phyloP scores from a whole-genome alignment of 164 flowering plant species.

The Aristolochia fimbriata region DNA sequence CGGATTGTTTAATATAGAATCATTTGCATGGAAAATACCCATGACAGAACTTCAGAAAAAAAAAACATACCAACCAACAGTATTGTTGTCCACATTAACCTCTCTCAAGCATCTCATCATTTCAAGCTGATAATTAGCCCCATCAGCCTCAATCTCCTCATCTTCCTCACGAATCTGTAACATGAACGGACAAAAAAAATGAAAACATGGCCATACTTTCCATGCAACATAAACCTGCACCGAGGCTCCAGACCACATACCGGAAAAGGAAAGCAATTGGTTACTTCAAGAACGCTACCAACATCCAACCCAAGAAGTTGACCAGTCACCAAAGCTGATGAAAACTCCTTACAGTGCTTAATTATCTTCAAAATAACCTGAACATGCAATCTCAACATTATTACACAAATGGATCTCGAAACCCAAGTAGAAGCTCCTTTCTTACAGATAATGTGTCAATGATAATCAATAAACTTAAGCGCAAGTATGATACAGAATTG shows the following conservation, averaged over 20 bases:
- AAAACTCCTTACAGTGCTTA: constrained; percentile 91
- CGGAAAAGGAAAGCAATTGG: constrained; percentile 95
- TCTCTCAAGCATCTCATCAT: constrained; percentile 99
- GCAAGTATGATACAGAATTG: no score
- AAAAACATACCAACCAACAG: constrained; percentile 50
- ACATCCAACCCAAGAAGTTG: constrained; percentile 96
- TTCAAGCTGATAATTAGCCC: constrained; percentile 98
- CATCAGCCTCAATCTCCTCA: constrained; percentile 97
- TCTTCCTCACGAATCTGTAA: constrained; percentile 77
- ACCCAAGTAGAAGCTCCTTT: background rate
- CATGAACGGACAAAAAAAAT: background rate
- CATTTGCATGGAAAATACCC: no score
- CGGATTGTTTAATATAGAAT: background rate
- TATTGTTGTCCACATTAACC: constrained; percentile 97
- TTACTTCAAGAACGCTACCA: constrained; percentile 97
- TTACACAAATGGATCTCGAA: background rate
- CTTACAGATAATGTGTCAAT: background rate
- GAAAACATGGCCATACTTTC: background rate
- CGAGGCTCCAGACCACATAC: constrained; percentile 24
- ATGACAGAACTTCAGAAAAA: background rate
- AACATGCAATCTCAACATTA: background rate
- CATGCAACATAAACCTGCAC: background rate
- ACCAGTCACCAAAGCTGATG: constrained; percentile 85
- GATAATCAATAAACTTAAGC: no score
- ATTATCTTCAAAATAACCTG: constrained; percentile 87